Conservation (phyloP, 306 rosid genomes). For the Alnus rubra region DNA sequence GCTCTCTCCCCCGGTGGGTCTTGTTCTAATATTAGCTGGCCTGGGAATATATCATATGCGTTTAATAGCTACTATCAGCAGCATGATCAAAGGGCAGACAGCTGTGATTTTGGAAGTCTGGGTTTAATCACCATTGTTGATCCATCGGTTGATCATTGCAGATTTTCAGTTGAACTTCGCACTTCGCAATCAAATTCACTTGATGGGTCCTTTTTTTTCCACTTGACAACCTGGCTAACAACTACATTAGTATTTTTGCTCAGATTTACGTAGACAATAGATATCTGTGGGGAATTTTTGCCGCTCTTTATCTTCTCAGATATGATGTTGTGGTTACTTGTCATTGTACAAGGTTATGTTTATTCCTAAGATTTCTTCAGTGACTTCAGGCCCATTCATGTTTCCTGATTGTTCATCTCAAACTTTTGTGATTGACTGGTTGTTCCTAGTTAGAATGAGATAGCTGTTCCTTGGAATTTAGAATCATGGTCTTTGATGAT, state of each 20-base stretch:
- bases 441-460: neutral
- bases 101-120: conserved; percentile 75
- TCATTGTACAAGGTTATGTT: conserved; percentile 30
- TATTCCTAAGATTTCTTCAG: neutral
- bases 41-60: conserved; percentile 77
- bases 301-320: conserved; percentile 25
- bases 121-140: conserved; percentile 88
- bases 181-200: conserved; percentile 44
- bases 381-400: neutral
- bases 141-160: conserved; percentile 69
- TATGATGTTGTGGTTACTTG: conserved; percentile 23
- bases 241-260: conserved; percentile 34
- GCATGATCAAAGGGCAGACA: conserved; percentile 73
- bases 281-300: conserved; percentile 31
- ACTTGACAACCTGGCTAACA: conserved; percentile 36
- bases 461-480: neutral
- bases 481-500: neutral
- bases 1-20: conserved; percentile 77
- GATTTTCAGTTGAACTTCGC: conserved; percentile 73
- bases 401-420: neutral
- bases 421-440: neutral
- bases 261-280: conserved; percentile 28
- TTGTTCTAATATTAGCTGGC: conserved; percentile 83
- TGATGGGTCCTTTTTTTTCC: conserved; percentile 23
- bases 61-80: conserved; percentile 90